Evolutionary conservation across 1,284 basidiomycete genomes (phyloP).

Genomic region (Erythrobasidium hasegawianum): DNA sequence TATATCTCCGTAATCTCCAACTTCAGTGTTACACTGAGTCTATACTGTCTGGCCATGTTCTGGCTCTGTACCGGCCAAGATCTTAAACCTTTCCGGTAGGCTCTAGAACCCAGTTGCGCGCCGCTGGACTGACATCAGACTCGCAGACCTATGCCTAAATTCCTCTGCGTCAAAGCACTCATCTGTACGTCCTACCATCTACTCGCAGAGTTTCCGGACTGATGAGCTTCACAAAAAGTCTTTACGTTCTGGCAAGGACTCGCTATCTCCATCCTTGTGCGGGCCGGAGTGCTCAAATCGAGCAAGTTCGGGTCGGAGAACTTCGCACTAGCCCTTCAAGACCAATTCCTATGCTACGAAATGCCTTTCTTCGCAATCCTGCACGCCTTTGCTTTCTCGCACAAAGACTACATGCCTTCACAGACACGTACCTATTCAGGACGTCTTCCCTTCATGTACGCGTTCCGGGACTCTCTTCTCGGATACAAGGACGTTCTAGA

Average conservation of each 20-base stretch:
- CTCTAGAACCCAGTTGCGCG: not conserved
- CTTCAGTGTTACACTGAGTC: conserved; percentile 61
- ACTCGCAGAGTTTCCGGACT: too few species aligned
- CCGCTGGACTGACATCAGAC: not conserved
- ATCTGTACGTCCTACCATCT: conserved; percentile 50
- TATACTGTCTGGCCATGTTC: conserved; percentile 89
- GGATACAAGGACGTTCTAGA: conserved; percentile 67
- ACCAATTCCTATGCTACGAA: conserved; percentile 88
- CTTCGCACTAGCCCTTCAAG: conserved; percentile 83
- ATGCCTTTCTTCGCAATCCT: conserved; percentile 97
- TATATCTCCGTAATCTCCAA: conserved; percentile 79
- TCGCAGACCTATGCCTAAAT: conserved; percentile 75
- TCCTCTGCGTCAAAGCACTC: conserved; percentile 95
- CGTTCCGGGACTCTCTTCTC: conserved; percentile 62
- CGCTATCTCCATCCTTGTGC: conserved; percentile 79
- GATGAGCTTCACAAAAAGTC: conserved; percentile 50
- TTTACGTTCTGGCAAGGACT: conserved; percentile 98
- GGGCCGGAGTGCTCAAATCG: conserved; percentile 65
- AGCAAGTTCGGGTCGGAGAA: conserved; percentile 78
- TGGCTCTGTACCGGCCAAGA: conserved; percentile 86
- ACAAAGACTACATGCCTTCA: conserved; percentile 72
- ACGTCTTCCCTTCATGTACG: conserved; percentile 79
- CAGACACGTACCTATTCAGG: conserved; percentile 64
- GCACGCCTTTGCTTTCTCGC: conserved; percentile 82
- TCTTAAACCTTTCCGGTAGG: conserved; percentile 66